These are phyloP conservation scores for Westerdykella aurantiaca DNA, from an alignment of 2,329 filamentous ascomycete species.

Conservation along the genomic window DNA sequence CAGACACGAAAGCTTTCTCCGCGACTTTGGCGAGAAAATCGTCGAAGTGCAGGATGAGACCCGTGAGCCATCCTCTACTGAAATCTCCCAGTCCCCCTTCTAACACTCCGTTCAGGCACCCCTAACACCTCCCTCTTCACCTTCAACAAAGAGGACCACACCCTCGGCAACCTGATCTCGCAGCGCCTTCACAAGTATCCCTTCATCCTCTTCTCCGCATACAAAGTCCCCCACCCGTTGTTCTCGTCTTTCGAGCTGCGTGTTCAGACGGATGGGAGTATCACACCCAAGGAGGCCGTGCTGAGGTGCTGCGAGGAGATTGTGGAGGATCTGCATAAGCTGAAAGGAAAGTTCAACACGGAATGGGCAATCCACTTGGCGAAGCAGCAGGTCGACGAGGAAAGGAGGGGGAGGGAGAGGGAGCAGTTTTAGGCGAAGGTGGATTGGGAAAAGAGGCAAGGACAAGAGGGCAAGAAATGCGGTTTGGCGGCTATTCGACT, in stretches of 20 bases:
- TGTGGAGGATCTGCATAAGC: conserved; percentile 70
- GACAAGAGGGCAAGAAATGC: no score
- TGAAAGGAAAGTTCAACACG: conserved; percentile 85
- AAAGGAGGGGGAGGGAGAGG: no score
- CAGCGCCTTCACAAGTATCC: conserved; percentile 78
- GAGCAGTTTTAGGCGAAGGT: no score
- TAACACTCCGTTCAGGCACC: conserved; percentile 56
- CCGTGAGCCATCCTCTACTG: conserved; percentile 54
- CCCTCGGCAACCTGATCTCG: conserved; percentile 81
- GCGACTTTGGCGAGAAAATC: conserved; percentile 86
- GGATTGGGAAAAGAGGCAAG: no score
- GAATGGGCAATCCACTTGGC: conserved; percentile 45
- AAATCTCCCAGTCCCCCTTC: background rate
- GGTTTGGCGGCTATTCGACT: no score
- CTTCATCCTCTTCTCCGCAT: conserved; percentile 84
- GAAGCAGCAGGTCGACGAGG: no score
- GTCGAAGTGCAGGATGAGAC: conserved; percentile 84
- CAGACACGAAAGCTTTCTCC: conserved; percentile 91
- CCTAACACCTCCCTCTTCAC: conserved; percentile 94
- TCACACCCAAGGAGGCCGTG: conserved; percentile 85
- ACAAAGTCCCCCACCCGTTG: conserved; percentile 59
- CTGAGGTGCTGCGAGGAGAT: conserved; percentile 74
- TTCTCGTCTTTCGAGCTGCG: conserved; percentile 60
- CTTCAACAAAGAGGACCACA: conserved; percentile 95
- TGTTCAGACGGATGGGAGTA: conserved; percentile 82